These are phyloP conservation scores for Leccinum imitatum DNA, from an alignment of 768 basidiomycete species.

Conservation along the genomic window DNA sequence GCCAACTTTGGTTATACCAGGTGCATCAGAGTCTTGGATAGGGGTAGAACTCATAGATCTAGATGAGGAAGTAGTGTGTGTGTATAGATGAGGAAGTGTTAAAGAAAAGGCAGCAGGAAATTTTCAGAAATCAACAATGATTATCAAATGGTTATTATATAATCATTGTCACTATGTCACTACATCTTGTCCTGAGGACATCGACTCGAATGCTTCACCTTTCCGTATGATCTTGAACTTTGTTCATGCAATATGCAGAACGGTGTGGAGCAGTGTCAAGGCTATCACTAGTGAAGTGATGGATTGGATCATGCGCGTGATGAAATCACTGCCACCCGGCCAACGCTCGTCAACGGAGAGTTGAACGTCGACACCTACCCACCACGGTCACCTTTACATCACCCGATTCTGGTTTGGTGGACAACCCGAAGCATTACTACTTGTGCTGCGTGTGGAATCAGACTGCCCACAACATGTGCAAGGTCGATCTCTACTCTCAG, in stretches of 20 bases:
- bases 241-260: constrained; percentile 8
- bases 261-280: constrained; percentile 8
- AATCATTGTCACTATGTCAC: no score
- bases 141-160: no score
- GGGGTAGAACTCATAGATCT: no score
- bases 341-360: constrained; percentile 25
- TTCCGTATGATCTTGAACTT: constrained; percentile 17
- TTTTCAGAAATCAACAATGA: no score
- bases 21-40: no score
- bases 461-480: constrained; percentile 35
- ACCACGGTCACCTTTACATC: constrained; percentile 11
- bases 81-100: no score
- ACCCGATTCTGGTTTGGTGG: background rate
- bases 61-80: no score
- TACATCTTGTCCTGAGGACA: no score
- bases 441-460: constrained; percentile 25
- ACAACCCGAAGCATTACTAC: constrained; percentile 12
- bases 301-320: constrained; percentile 6
- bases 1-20: no score
- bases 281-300: background rate
- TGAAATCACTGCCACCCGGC: constrained; percentile 16
- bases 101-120: no score
- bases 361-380: constrained; percentile 12
- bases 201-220: background rate
- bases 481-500: constrained; percentile 72